These are phyloP conservation scores for Tuber brumale DNA, from an alignment of 495 filamentous ascomycete species.

Conservation along the genomic window DNA sequence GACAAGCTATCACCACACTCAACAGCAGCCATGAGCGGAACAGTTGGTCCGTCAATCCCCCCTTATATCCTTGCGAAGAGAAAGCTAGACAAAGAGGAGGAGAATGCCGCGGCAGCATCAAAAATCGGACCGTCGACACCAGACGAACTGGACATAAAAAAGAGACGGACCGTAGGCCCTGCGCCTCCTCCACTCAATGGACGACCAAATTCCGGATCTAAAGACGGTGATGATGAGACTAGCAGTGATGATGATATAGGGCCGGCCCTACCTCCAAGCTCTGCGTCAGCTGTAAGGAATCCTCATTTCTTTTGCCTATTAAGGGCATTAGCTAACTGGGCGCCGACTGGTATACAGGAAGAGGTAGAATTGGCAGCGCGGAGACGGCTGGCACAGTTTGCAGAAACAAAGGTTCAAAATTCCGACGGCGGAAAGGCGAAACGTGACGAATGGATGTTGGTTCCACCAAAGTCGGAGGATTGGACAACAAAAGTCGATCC, in stretches of 20 bases:
- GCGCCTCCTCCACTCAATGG: conserved; percentile 50
- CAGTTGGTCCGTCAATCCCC: conserved; percentile 44
- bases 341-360: conserved; percentile 25
- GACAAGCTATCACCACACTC: conserved; percentile 10
- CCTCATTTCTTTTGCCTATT: conserved; percentile 3
- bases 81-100: conserved; percentile 42
- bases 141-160: conserved; percentile 43
- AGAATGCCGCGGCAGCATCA: conserved; percentile 38
- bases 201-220: conserved; percentile 42
- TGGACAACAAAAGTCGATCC: conserved; percentile 68
- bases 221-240: conserved; percentile 42
- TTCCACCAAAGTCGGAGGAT: conserved; percentile 63
- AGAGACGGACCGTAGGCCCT: conserved; percentile 50
- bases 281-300: conserved; percentile 37
- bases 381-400: conserved; percentile 38
- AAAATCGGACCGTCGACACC: conserved; percentile 36
- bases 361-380: conserved; percentile 38
- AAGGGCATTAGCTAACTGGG: conserved; percentile 2
- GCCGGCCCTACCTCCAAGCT: conserved; percentile 63
- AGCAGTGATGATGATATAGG: conserved; percentile 65
- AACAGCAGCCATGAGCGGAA: conserved; percentile 31
- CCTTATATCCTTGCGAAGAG: conserved; percentile 44
- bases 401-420: conserved; percentile 38
- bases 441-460: conserved; percentile 92
- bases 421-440: conserved; percentile 44